Evolutionary conservation across 371 early-diverging fungal species (phyloP), one percentile per base, ranked within the genome.

Genomic region (Mortierella sp.): DNA sequence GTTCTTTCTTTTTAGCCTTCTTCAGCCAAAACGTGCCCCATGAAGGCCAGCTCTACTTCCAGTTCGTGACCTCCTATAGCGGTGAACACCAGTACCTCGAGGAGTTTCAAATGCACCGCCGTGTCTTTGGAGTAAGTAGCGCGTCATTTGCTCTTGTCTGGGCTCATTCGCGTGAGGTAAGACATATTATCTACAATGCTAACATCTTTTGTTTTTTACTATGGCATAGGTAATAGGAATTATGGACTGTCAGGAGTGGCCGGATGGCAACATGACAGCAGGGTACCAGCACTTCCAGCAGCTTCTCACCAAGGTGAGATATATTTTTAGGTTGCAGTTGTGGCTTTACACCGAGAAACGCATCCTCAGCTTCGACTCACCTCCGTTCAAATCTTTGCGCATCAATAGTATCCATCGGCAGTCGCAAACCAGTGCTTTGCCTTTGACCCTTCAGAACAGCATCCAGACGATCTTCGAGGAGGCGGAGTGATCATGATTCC

Each of bases 201-300:
- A 43, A 50, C 31, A 70, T n/a, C 28, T 69, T 31, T 43, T 74
- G 44, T 24, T 59, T 61, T 72, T 43, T 19, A 59, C 28, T 19
- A 48, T 53, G 24, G 31, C 28, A 16, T 80, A 94, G 95, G 94
- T 95, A 31, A 93, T 95, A 88, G 96, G 96, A 61, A 95, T 96
- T 61, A 94, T 95, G 94, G 93, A 95, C 81, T 96, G 96, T 83
- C 91, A 91, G 81, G 95, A 95, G 79, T 94, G 92, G 92, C 89
- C 91, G 51, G 90, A 90, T 55, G 89, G 89, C 55, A 90, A 92
- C 79, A 81, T 96, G 50, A 86, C 88, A 19, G 92, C 95, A 84
- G 93, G 94, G 11, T 89, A 90, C 77, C 88, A 89, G 57, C 88
- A 91, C 59, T 96, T 95, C 82, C 92, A 91, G 34, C 88, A 90